These are phyloP conservation scores for slime mould (Dictyostelium discoideum) DNA, from an alignment of 78 protist species.

Conservation along the genomic window DNA sequence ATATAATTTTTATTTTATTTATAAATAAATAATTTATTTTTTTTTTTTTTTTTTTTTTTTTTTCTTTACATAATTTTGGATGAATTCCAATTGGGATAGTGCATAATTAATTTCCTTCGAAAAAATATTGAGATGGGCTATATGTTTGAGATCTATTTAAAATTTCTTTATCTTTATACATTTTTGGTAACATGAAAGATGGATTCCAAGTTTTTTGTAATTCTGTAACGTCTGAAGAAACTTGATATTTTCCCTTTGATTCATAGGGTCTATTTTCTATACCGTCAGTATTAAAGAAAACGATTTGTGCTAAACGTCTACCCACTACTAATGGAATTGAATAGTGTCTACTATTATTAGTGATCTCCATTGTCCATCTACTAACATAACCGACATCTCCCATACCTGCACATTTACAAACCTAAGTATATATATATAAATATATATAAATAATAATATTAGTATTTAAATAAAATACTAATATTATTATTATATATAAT, in stretches of 20 bases:
- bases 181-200: conserved; percentile 56
- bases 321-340: conserved; percentile 83
- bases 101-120: background rate
- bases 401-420: conserved; percentile 85
- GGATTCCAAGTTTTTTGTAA: conserved; percentile 62
- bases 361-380: conserved; percentile 87
- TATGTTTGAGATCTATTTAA: background rate
- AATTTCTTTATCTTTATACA: conserved; percentile 77
- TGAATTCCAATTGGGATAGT: no score
- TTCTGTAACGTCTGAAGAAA: background rate
- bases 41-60: no score
- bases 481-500: no score
- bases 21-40: no score
- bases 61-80: no score
- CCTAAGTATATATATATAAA: background rate
- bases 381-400: conserved; percentile 55
- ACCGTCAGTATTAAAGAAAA: conserved; percentile 85
- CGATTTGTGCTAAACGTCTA: conserved; percentile 75
- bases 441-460: no score
- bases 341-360: conserved; percentile 74
- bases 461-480: no score
- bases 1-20: no score
- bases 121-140: background rate
- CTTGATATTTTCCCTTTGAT: conserved; percentile 62
- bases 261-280: conserved; percentile 45